Evolutionary conservation across 2,329 filamentous ascomycete species (phyloP).

Genomic region (Fusarium kyushuense): DNA sequence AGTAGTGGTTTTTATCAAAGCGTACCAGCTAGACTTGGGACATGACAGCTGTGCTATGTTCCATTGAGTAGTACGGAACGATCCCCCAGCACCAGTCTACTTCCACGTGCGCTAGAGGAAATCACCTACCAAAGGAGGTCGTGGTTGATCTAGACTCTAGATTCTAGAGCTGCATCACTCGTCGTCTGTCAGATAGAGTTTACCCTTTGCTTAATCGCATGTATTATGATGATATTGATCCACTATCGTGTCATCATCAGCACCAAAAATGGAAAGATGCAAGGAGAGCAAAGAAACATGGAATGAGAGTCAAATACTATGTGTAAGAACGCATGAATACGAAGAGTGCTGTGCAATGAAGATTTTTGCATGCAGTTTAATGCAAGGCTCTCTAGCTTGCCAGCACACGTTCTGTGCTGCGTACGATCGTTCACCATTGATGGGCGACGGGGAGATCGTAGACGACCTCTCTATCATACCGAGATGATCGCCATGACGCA

Average conservation of each 20-base stretch:
- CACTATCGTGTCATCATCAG: constrained; percentile 2
- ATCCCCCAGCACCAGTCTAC: not conserved
- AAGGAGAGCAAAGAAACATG: not conserved
- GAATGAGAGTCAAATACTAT: constrained; percentile 7
- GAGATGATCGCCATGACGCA: constrained; percentile 21
- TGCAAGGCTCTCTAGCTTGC: constrained; percentile 2
- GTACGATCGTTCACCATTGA: constrained; percentile 4
- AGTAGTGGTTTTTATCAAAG: not conserved
- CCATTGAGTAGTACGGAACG: not conserved
- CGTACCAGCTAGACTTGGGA: not conserved
- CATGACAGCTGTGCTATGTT: not conserved
- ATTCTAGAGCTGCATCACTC: constrained; percentile 23
- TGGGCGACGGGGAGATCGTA: constrained; percentile 11
- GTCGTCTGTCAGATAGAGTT: constrained; percentile 5
- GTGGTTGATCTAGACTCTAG: not conserved
- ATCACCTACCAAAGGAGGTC: not conserved
- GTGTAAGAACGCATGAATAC: not conserved
- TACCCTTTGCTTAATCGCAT: not conserved
- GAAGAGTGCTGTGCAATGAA: not conserved
- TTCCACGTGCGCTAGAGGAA: not conserved
- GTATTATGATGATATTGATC: constrained; percentile 1
- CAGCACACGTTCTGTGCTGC: not conserved
- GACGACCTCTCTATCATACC: not conserved
- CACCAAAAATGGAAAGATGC: constrained; percentile 1
- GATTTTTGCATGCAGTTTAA: constrained; percentile 5